Evolutionary conservation across 352 stramenopile genomes (phyloP), one percentile per base, ranked within the genome.

Genomic region (Pythium rhizo-oryzae): DNA sequence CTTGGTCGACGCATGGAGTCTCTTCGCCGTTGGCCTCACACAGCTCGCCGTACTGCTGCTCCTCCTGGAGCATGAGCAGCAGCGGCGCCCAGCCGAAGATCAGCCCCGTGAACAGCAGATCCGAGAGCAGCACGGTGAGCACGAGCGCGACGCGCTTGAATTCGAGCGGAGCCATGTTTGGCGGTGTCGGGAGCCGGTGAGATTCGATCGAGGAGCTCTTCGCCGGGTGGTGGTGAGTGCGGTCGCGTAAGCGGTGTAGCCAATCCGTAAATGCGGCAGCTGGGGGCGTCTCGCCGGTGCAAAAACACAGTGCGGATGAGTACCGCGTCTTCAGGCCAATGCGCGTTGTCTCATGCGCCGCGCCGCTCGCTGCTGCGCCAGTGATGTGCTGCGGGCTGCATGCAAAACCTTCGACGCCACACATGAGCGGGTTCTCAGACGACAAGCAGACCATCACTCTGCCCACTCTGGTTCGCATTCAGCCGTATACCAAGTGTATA

Each of bases 21-120:
- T 54, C 50, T 53, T 65, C 62, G 33, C 41, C 65, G 76, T 69
- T 58, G 66, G 68, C 51, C 8, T 66, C 57, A 47, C 89, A 96
- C 15, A 96, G 72, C 70, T 96, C 87, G 39, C 71, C 53, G 65
- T 94, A 97, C 60, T 96, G 87, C 21, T 84, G 72, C 74, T 97
- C 89, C 46, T 94, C 79, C 46, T 92, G 69, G 9, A 97, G 79
- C 67, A 96, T 77, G 46, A 97, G 79, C 39, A 97, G 75, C 71
- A 97, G 74, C 53, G 89, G 86, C 28, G 87, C 87, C 87, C 88
- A 97, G 47, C 89, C 89, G 62, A 97, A 97, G 25, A 97, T 82
- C 18, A 96, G 69, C 0, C 89, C 88, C n/a, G 88, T 90, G 73
- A 96, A 91, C 59, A 94, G 67, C 57, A 97, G 62, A 58, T 96